These are phyloP conservation scores for Acer saccharum DNA, from an alignment of 345 rosid species.

Conservation along the genomic window DNA sequence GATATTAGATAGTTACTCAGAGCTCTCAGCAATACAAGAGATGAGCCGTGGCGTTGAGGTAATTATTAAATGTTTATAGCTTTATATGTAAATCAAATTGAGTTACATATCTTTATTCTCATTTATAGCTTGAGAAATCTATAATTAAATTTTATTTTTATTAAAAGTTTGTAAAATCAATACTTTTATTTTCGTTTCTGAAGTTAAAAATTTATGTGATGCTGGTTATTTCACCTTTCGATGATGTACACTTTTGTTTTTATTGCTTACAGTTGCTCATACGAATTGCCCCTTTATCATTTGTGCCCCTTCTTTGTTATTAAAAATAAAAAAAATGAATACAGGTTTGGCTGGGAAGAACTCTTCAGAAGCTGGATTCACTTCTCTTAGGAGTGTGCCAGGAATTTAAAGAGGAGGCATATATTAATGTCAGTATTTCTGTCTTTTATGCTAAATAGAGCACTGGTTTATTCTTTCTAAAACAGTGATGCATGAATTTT, in stretches of 20 bases:
- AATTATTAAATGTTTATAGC: constrained; percentile 22
- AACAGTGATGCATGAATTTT: constrained; percentile 5
- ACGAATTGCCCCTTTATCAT: constrained; percentile 10
- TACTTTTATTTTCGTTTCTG: background rate
- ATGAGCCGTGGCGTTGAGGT: constrained; percentile 99
- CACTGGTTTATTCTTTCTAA: background rate
- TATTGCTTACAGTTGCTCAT: constrained; percentile 13
- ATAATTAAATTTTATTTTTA: background rate
- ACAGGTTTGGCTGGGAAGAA: constrained; percentile 97
- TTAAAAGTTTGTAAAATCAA: background rate
- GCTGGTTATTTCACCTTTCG: constrained; percentile 12
- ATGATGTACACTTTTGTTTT: constrained; percentile 10
- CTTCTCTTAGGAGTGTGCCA: constrained; percentile 93
- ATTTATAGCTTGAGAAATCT: background rate
- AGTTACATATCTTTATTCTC: constrained; percentile 4
- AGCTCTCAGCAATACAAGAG: constrained; percentile 86
- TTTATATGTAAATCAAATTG: background rate
- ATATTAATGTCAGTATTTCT: constrained; percentile 72
- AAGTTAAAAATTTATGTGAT: background rate
- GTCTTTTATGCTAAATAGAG: constrained; percentile 11
- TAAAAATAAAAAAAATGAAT: constrained; percentile 12
- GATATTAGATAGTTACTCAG: constrained; percentile 83
- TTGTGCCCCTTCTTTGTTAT: constrained; percentile 25
- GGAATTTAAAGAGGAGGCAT: constrained; percentile 86
- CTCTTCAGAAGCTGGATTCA: constrained; percentile 95